These are phyloP conservation scores for Oryza nivara DNA, from an alignment of 176 grass and related monocot species.

Conservation along the genomic window DNA sequence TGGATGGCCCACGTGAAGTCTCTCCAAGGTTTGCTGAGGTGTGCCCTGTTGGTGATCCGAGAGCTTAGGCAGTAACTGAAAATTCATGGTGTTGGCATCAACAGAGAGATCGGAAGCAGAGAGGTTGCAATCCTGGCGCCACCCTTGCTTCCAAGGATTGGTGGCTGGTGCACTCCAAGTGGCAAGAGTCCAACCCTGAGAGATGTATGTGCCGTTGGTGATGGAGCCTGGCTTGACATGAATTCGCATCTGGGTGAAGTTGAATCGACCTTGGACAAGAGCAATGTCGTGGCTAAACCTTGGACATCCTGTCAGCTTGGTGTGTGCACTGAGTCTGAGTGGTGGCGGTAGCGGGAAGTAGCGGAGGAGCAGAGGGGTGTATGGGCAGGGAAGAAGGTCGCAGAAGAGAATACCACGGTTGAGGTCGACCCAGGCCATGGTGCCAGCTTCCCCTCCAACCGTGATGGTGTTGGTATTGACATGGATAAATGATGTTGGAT, in stretches of 20 bases:
- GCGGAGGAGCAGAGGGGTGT: neutral
- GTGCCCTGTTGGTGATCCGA: neutral
- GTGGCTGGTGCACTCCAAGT: too few species aligned
- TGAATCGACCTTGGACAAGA: neutral
- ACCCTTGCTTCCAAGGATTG: neutral
- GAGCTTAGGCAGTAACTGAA: neutral
- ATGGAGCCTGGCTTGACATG: neutral
- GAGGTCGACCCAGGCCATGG: constrained; percentile 16
- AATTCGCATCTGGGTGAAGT: too few species aligned
- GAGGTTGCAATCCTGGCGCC: neutral
- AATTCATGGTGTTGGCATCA: neutral
- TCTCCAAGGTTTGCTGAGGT: neutral
- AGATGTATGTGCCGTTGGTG: neutral
- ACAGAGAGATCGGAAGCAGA: neutral
- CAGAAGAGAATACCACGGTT: neutral
- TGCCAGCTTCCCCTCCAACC: neutral
- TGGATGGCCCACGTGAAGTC: neutral
- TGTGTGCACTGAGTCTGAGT: too few species aligned
- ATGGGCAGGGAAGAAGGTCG: neutral
- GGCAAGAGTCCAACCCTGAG: too few species aligned
- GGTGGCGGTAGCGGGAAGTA: neutral
- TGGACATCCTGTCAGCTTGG: too few species aligned
- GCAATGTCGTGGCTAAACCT: neutral
- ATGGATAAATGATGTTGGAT: neutral
- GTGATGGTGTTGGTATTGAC: neutral